These are phyloP conservation scores for Serendipita vermifera DNA, from an alignment of 768 basidiomycete species.

Conservation along the genomic window DNA sequence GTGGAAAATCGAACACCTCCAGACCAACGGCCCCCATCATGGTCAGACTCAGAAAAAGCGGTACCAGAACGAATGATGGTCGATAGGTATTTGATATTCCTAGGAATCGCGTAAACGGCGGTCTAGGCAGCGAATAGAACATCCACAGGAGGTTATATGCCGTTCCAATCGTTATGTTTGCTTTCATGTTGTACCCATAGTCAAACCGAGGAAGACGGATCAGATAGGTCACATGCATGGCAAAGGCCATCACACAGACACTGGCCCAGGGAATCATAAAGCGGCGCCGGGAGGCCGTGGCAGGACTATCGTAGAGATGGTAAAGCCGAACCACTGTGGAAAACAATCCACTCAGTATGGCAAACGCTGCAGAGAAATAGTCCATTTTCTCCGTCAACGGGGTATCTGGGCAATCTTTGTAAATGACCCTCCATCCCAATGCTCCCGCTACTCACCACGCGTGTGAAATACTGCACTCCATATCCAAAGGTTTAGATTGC, in stretches of 20 bases:
- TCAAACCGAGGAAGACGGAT: conserved; percentile 66
- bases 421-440: neutral
- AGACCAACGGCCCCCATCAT: conserved; percentile 54
- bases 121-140: conserved; percentile 49
- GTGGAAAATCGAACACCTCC: conserved; percentile 87
- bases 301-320: conserved; percentile 44
- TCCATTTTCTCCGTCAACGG: conserved; percentile 80
- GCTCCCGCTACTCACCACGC: conserved; percentile 44
- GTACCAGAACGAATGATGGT: conserved; percentile 37
- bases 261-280: conserved; percentile 32
- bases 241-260: conserved; percentile 41
- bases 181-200: conserved; percentile 85
- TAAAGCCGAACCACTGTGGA: conserved; percentile 63
- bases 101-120: conserved; percentile 39
- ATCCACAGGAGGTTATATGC: conserved; percentile 75
- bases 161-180: conserved; percentile 66
- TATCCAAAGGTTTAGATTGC: conserved; percentile 81
- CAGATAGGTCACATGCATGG: conserved; percentile 69
- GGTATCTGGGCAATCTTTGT: conserved; percentile 39
- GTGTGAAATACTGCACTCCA: conserved; percentile 90
- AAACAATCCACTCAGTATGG: conserved; percentile 72
- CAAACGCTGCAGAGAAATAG: conserved; percentile 85
- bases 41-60: conserved; percentile 55
- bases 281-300: conserved; percentile 14
- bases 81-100: conserved; percentile 38